phyloP scores from a whole-genome alignment of 208 protist species.

The Leishmania tarentolae region DNA sequence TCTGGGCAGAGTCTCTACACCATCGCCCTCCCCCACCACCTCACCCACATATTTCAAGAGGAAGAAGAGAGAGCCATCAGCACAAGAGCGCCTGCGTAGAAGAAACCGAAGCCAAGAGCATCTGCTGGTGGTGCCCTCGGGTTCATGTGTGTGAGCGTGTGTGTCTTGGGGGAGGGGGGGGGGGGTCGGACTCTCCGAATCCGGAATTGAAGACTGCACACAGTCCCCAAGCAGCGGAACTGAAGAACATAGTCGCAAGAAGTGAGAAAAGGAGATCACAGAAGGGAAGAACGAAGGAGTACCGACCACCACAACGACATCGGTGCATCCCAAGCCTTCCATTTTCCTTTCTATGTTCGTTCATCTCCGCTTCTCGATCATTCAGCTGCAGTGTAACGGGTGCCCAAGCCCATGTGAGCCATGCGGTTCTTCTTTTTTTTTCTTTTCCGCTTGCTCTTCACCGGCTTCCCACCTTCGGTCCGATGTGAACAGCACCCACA shows the following conservation, averaged over 20 bases:
- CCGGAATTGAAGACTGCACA: neutral
- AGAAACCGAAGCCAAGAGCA: neutral
- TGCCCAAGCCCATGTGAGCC: neutral
- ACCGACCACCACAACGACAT: neutral
- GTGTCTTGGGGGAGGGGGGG: too few species aligned
- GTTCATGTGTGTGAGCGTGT: neutral
- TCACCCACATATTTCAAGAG: neutral
- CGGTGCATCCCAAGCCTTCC: neutral
- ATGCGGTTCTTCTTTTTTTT: neutral
- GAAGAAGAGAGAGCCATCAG: neutral
- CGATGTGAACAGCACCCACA: neutral
- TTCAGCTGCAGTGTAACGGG: neutral
- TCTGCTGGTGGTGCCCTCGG: neutral
- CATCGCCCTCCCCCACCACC: neutral
- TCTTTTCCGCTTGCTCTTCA: too few species aligned
- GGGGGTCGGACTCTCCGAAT: neutral
- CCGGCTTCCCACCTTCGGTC: too few species aligned
- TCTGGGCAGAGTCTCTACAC: neutral
- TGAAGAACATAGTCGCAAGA: neutral
- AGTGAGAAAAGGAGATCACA: too few species aligned
- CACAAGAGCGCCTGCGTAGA: neutral
- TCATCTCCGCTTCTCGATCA: neutral
- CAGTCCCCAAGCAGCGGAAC: neutral
- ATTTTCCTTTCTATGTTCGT: neutral
- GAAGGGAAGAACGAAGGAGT: neutral